phyloP scores from a whole-genome alignment of 805 yeast genomes.

The Wickerhamiella sergipiensis region DNA sequence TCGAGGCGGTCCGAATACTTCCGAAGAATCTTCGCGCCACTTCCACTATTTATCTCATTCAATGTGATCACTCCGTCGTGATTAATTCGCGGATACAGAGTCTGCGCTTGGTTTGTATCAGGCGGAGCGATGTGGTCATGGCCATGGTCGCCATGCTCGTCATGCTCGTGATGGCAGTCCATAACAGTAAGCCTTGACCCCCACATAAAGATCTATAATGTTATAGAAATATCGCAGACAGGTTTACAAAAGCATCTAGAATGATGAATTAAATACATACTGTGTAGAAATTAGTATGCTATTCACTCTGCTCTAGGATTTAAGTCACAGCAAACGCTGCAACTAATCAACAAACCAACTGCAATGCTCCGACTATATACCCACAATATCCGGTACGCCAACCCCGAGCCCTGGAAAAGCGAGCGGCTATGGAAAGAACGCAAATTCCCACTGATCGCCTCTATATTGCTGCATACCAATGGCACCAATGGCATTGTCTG shows the following conservation, averaged over 20 bases:
- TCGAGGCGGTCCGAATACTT: conserved; percentile 35
- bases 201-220: no score
- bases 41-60: conserved; percentile 42
- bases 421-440: conserved; percentile 37
- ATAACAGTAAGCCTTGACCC: not conserved
- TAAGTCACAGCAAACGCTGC: no score
- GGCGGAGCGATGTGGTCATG: conserved; percentile 59
- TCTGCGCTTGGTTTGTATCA: conserved; percentile 45
- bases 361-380: conserved; percentile 14
- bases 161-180: conserved; percentile 10
- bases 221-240: no score
- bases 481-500: conserved; percentile 27
- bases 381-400: conserved; percentile 20
- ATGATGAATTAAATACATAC: no score
- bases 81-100: conserved; percentile 45
- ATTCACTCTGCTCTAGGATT: no score
- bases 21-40: conserved; percentile 43
- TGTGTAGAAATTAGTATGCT: no score
- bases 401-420: conserved; percentile 10
- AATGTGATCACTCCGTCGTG: conserved; percentile 46
- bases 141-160: conserved; percentile 17
- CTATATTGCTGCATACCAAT: conserved; percentile 29
- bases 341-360: no score
- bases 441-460: conserved; percentile 26
- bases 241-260: no score